phyloP scores from a whole-genome alignment of 257 asterid species.

The Fraxinus americana region DNA sequence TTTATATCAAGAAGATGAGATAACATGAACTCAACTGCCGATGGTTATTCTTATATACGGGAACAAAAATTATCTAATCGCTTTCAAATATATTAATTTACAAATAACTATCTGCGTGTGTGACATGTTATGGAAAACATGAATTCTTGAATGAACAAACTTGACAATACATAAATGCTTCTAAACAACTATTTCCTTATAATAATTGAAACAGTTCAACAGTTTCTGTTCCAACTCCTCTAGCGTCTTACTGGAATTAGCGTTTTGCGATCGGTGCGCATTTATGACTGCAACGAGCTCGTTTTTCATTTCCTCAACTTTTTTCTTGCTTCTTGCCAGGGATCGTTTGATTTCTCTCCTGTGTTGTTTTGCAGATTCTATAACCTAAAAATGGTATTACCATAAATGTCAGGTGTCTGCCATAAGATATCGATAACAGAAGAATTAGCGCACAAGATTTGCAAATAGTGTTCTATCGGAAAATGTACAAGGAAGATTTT shows the following conservation, averaged over 20 bases:
- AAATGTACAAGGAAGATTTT: too few species aligned
- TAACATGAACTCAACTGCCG: neutral
- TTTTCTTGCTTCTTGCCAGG: slow-evolving; percentile 52
- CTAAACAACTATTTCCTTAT: slow-evolving; percentile 37
- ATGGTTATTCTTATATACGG: neutral
- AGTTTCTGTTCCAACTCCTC: slow-evolving; percentile 81
- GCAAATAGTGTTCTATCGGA: neutral
- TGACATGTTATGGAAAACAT: neutral
- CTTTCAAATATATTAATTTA: too few species aligned
- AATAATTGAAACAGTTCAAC: slow-evolving; percentile 71
- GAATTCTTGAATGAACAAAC: neutral
- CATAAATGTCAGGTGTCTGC: slow-evolving; percentile 12
- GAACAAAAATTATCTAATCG: too few species aligned
- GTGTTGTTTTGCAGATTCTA: slow-evolving; percentile 53
- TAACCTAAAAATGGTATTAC: slow-evolving; percentile 45
- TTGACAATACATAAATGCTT: neutral
- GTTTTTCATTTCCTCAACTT: slow-evolving; percentile 52
- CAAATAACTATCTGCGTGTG: neutral
- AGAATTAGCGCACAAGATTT: neutral
- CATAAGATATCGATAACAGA: neutral
- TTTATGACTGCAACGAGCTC: slow-evolving; percentile 45
- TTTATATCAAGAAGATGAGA: neutral
- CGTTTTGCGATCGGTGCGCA: slow-evolving; percentile 54
- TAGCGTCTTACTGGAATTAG: slow-evolving; percentile 51
- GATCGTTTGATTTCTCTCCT: slow-evolving; percentile 74